Base-by-base conservation (phyloP, 441 rosid species). In the Mallotus repandus region DNA sequence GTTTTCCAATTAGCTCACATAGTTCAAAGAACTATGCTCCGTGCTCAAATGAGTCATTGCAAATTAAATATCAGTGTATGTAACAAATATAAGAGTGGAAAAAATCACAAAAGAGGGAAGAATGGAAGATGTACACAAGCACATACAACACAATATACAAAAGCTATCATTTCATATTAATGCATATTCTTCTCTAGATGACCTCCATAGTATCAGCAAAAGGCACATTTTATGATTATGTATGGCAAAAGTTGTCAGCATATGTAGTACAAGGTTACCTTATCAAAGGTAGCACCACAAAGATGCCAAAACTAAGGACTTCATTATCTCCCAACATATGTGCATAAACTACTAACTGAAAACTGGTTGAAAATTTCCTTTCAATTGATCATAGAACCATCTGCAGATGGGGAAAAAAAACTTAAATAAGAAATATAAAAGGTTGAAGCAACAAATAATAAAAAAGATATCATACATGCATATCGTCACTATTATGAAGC, bases 321-420 rank as follows among this genome's bases (percentile, higher is more conserved):
- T 57, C 72, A 66, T 7, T 43, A 56, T 55, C 62, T 55, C 69
- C 63, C 68, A 73, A 66, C 53, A 45, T 57, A 68, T 63, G 62
- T 69, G 69, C 54, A 67, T 49, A 56, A 57, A 41, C 54, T 61
- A 63, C 83, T 78, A 91, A 82, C 81, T 76, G 38, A 85, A 81
- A 78, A 88, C 81, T 63, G 92, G 88, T 70, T 83, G 91, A 76
- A 89, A 91, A 68, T 58, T 81, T 57, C 91, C 86, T 76, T 86
- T 88, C 38, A 49, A 41, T 80, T 86, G 88, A 78, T 91, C 94
- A 58, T 83, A 91, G 78, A 88, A 87, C 94, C 97, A 88, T 59
- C 97, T 89, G 91, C 84, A 80, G 11, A 45, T 9, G 49, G 11
- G 7, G 7, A 45, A 76, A 56, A 56, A 35, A 45, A 76, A 56